A percentile compares a stretch with the other conserved stretches of the same genome.
phyloP scores from a whole-genome alignment of 306 rosid species.

The Ormosia emarginata region DNA sequence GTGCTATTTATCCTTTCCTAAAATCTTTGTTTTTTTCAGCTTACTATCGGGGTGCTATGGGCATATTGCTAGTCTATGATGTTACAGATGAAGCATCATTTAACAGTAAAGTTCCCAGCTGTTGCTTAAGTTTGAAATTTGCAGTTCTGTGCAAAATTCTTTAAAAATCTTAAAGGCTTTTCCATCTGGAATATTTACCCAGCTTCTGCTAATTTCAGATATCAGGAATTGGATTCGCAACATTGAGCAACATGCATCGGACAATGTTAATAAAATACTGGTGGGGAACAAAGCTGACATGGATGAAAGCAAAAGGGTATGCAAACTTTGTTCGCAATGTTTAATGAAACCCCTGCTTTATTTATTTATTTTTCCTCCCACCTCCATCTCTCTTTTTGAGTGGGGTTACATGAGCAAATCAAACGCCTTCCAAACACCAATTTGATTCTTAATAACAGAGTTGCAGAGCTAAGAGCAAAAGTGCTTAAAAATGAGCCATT shows the following conservation, averaged over 20 bases:
- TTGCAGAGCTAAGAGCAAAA: slow-evolving; percentile 6
- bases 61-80: slow-evolving; percentile 91
- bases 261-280: slow-evolving; percentile 86
- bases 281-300: slow-evolving; percentile 99
- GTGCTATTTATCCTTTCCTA: background rate
- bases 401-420: background rate
- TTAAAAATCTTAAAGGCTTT: background rate
- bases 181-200: slow-evolving; percentile 12
- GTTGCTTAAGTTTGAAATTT: slow-evolving; percentile 14
- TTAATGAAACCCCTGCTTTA: background rate
- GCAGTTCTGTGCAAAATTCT: background rate
- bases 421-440: background rate
- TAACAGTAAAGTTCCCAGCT: slow-evolving; percentile 59
- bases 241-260: slow-evolving; percentile 98
- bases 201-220: slow-evolving; percentile 47
- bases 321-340: slow-evolving; percentile 19
- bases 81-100: slow-evolving; percentile 97
- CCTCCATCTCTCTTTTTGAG: background rate
- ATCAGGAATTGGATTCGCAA: slow-evolving; percentile 98
- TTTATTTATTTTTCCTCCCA: background rate
- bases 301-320: slow-evolving; percentile 98
- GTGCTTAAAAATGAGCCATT: background rate
- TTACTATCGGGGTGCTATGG: slow-evolving; percentile 99
- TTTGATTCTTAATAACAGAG: slow-evolving; percentile 6
- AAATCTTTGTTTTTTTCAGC: slow-evolving; percentile 46